These are phyloP conservation scores for Aspergillus incahuasiensis DNA, from an alignment of 495 filamentous ascomycete genomes.

Conservation along the genomic window DNA sequence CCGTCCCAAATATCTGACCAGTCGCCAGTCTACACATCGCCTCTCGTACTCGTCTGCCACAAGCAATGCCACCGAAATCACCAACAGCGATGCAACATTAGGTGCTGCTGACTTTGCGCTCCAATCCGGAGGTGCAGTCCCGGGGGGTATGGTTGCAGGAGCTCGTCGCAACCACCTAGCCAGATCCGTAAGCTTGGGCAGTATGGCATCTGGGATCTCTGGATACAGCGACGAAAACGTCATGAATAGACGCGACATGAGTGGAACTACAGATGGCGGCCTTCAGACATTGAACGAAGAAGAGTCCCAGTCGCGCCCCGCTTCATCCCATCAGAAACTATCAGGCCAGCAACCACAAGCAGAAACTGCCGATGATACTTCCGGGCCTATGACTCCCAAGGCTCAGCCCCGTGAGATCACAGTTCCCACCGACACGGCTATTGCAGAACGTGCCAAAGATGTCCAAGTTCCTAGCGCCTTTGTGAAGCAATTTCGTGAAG, in stretches of 20 bases:
- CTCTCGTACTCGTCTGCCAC: slow-evolving; percentile 71
- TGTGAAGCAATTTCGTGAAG: slow-evolving; percentile 73
- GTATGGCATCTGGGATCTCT: slow-evolving; percentile 89
- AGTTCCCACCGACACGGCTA: slow-evolving; percentile 79
- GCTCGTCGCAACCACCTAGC: slow-evolving; percentile 54
- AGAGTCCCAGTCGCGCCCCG: slow-evolving; percentile 34
- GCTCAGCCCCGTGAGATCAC: slow-evolving; percentile 41
- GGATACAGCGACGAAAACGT: slow-evolving; percentile 60
- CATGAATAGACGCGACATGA: slow-evolving; percentile 36
- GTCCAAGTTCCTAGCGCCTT: slow-evolving; percentile 88
- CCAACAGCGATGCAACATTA: slow-evolving; percentile 64
- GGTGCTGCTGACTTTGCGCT: slow-evolving; percentile 83
- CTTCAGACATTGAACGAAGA: slow-evolving; percentile 62
- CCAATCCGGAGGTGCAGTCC: slow-evolving; percentile 73
- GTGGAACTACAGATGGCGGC: slow-evolving; percentile 44
- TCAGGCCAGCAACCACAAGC: not conserved
- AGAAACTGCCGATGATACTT: slow-evolving; percentile 33
- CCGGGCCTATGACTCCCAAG: slow-evolving; percentile 43
- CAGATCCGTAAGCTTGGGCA: slow-evolving; percentile 83
- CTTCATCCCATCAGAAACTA: slow-evolving; percentile 18
- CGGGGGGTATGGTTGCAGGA: slow-evolving; percentile 48
- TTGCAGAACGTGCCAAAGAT: slow-evolving; percentile 80
- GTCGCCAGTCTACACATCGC: slow-evolving; percentile 69
- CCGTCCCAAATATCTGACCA: slow-evolving; percentile 68
- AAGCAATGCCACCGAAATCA: slow-evolving; percentile 55